These are phyloP conservation scores for Fusarium sp. DNA, from an alignment of 2,329 filamentous ascomycete species.

Conservation along the genomic window DNA sequence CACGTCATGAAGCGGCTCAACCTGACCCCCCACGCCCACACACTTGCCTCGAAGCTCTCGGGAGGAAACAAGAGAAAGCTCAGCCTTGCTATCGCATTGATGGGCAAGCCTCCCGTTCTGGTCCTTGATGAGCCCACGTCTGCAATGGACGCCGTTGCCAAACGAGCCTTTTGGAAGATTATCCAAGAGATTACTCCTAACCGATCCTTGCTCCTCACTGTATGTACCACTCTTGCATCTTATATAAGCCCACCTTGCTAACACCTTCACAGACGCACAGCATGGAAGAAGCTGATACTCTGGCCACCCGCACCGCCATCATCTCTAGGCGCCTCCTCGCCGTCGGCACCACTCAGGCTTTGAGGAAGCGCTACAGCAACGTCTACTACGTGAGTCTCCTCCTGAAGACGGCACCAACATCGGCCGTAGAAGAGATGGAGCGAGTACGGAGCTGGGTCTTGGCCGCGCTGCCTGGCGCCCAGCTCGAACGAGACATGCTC, in stretches of 20 bases:
- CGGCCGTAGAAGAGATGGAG: constrained; percentile 66
- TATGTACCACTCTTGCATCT: constrained; percentile 10
- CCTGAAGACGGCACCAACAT: constrained; percentile 68
- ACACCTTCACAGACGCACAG: constrained; percentile 71
- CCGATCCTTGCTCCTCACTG: constrained; percentile 79
- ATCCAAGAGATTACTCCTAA: constrained; percentile 77
- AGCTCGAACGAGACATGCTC: constrained; percentile 68
- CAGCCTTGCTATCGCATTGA: constrained; percentile 84
- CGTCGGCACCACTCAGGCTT: constrained; percentile 68
- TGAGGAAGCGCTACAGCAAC: constrained; percentile 70
- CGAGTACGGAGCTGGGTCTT: constrained; percentile 67
- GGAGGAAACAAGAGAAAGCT: constrained; percentile 91
- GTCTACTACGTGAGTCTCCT: constrained; percentile 73
- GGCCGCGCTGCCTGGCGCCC: constrained; percentile 62
- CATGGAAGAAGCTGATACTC: constrained; percentile 90
- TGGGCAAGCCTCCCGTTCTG: constrained; percentile 85
- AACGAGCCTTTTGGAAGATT: constrained; percentile 89
- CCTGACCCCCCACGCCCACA: constrained; percentile 72
- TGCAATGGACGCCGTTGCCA: constrained; percentile 87
- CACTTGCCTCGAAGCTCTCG: constrained; percentile 80
- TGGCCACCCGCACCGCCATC: constrained; percentile 74
- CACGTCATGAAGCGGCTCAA: constrained; percentile 81
- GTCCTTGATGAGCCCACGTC: constrained; percentile 87
- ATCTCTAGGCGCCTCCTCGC: constrained; percentile 62
- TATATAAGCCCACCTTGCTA: not conserved